Evolutionary conservation across 306 rosid species (phyloP).

Genomic region (Vigna radiata): DNA sequence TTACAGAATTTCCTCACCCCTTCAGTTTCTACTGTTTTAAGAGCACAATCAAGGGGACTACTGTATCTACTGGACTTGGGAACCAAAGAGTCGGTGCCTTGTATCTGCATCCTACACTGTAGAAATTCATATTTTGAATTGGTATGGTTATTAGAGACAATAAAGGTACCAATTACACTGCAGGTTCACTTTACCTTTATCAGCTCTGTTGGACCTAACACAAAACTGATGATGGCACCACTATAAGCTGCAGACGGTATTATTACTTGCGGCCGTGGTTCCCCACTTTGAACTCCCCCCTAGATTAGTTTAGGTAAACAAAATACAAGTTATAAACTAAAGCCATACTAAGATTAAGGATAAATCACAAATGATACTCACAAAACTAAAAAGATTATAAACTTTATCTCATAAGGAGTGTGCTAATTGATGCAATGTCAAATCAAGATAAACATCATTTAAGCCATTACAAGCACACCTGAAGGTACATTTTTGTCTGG

Average conservation of each 20-base stretch:
- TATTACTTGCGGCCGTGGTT: constrained; percentile 70
- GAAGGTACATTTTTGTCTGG: constrained; percentile 75
- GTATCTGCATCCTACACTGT: constrained; percentile 99
- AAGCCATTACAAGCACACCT: constrained; percentile 63
- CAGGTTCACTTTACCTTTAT: constrained; percentile 69
- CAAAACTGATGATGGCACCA: constrained; percentile 87
- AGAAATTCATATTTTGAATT: constrained; percentile 49
- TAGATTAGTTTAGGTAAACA: constrained; percentile 48
- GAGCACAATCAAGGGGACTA: constrained; percentile 78
- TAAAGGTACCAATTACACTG: constrained; percentile 40
- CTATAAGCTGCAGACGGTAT: constrained; percentile 88
- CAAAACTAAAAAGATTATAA: constrained; percentile 14
- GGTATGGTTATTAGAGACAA: constrained; percentile 40
- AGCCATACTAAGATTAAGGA: constrained; percentile 30
- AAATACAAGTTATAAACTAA: constrained; percentile 22
- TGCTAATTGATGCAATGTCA: constrained; percentile 27
- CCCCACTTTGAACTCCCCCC: constrained; percentile 70
- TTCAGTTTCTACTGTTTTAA: constrained; percentile 68
- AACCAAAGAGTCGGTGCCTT: constrained; percentile 84
- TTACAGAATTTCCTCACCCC: constrained; percentile 71
- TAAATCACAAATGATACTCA: constrained; percentile 18
- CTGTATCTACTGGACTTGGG: constrained; percentile 72
- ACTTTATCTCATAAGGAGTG: constrained; percentile 22
- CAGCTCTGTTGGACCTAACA: constrained; percentile 90
- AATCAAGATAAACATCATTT: constrained; percentile 37